Evolutionary conservation across 2,329 filamentous ascomycete genomes (phyloP).

Genomic region (Fusarium floridanum): DNA sequence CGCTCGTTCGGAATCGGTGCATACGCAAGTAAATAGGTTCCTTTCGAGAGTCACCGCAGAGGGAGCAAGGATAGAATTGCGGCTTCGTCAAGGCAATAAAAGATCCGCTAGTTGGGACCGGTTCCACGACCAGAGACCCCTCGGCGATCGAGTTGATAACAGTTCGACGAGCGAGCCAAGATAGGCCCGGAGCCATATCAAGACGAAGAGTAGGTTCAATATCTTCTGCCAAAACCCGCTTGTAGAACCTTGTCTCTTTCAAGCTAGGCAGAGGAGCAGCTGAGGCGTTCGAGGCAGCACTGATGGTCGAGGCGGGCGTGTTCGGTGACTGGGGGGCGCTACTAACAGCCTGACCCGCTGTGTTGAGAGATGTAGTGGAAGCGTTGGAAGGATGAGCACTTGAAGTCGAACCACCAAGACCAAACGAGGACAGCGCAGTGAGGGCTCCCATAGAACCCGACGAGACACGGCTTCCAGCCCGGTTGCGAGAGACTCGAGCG

Average conservation of each 20-base stretch:
- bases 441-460: constrained; percentile 75
- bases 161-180: constrained; percentile 90
- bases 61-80: constrained; percentile 78
- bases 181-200: constrained; percentile 89
- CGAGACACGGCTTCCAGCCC: constrained; percentile 74
- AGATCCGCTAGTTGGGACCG: constrained; percentile 73
- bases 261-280: constrained; percentile 68
- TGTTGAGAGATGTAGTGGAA: constrained; percentile 70
- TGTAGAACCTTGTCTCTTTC: constrained; percentile 95
- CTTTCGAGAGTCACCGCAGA: constrained; percentile 87
- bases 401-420: constrained; percentile 61
- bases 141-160: constrained; percentile 87
- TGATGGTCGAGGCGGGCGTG: constrained; percentile 67
- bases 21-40: constrained; percentile 79
- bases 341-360: constrained; percentile 60
- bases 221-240: constrained; percentile 88
- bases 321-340: constrained; percentile 71
- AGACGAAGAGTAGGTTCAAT: constrained; percentile 94
- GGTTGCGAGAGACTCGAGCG: constrained; percentile 74
- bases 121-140: constrained; percentile 90
- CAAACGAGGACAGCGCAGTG: constrained; percentile 56
- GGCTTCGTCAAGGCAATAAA: constrained; percentile 64
- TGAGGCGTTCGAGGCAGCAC: constrained; percentile 56
- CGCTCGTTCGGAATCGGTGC: constrained; percentile 90
- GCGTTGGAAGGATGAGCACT: constrained; percentile 67